These are phyloP conservation scores for Dactylellina parvicollis DNA, from an alignment of 2,329 filamentous ascomycete species.

Conservation along the genomic window DNA sequence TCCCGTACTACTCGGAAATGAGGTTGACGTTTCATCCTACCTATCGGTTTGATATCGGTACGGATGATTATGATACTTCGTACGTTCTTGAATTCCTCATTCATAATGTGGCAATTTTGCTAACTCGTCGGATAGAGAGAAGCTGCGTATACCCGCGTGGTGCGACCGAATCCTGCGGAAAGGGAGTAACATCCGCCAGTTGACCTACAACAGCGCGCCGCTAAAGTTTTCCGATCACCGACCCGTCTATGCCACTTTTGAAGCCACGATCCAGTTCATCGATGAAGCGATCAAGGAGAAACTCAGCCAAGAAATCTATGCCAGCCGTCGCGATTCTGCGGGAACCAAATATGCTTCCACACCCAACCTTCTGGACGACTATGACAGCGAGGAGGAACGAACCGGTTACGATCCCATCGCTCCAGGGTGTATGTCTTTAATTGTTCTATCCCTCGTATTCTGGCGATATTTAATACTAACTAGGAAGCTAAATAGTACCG, in stretches of 20 bases:
- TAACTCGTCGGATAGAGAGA: constrained; percentile 70
- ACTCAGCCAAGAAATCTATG: constrained; percentile 79
- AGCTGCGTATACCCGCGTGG: constrained; percentile 94
- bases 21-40: constrained; percentile 89
- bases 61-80: constrained; percentile 90
- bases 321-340: constrained; percentile 72
- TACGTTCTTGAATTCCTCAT: constrained; percentile 62
- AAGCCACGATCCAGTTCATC: constrained; percentile 81
- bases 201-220: constrained; percentile 82
- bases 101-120: neutral
- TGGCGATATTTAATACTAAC: constrained; percentile 19
- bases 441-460: constrained; percentile 64
- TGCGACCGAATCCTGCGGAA: constrained; percentile 92
- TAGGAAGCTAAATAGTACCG: constrained; percentile 65
- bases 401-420: constrained; percentile 84
- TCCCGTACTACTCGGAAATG: constrained; percentile 90
- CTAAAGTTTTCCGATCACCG: constrained; percentile 92
- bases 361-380: constrained; percentile 68
- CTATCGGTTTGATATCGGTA: constrained; percentile 93
- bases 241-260: constrained; percentile 91
- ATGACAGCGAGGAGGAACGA: constrained; percentile 80
- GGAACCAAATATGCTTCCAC: constrained; percentile 67
- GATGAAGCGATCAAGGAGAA: constrained; percentile 77
- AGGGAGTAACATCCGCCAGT: constrained; percentile 82
- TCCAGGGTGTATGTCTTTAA: constrained; percentile 75